Conservation (phyloP, 2,329 filamentous ascomycete genomes). For the Cladophialophora exuberans region DNA sequence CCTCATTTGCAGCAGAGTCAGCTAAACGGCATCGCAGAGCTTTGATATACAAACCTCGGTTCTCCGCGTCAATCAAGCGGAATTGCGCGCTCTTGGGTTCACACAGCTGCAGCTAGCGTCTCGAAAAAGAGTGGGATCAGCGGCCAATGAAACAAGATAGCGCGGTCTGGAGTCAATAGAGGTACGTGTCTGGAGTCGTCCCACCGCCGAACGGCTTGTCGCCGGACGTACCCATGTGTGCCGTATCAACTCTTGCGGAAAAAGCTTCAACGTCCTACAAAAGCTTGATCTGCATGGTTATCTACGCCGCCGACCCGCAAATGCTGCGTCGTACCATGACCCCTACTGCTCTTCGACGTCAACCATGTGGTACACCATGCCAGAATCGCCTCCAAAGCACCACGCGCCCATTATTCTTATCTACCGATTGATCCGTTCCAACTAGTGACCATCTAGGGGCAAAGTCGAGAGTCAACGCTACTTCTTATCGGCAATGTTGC, state of each 20-base stretch:
- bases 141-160: constrained; percentile 15
- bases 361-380: constrained; percentile 1
- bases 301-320: too few species aligned
- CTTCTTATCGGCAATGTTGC: constrained; percentile 6
- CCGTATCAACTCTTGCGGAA: too few species aligned
- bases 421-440: not conserved
- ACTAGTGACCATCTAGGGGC: not conserved
- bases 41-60: too few species aligned
- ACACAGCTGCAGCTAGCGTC: not conserved
- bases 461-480: not conserved
- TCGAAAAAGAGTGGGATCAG: not conserved
- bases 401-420: too few species aligned
- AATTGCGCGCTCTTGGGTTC: constrained; percentile 14
- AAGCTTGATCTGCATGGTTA: constrained; percentile 5
- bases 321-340: not conserved
- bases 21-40: too few species aligned
- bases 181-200: not conserved
- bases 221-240: too few species aligned
- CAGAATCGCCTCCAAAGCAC: too few species aligned
- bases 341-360: not conserved
- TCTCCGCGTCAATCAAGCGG: constrained; percentile 16
- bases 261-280: too few species aligned
- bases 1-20: too few species aligned
- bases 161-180: not conserved
- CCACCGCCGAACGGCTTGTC: too few species aligned